These are phyloP conservation scores for Aspergillus fischeri DNA, from an alignment of 2,329 filamentous ascomycete species.

Conservation along the genomic window DNA sequence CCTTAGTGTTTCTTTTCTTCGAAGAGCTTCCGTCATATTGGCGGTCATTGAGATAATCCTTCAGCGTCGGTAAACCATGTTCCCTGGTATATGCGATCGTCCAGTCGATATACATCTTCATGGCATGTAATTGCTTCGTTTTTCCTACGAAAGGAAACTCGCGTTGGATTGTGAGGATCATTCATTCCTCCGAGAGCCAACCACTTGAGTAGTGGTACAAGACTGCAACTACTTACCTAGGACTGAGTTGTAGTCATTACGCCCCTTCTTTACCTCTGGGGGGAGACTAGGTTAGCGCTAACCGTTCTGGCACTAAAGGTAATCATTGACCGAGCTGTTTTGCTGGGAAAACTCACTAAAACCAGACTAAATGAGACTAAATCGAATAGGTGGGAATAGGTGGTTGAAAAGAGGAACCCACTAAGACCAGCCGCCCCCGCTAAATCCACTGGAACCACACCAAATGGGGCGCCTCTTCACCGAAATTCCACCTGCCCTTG, in stretches of 20 bases:
- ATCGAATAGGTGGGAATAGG: background rate
- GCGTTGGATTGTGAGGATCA: constrained; percentile 20
- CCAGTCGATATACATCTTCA: background rate
- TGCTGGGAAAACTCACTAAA: background rate
- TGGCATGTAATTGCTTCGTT: constrained; percentile 6
- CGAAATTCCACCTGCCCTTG: background rate
- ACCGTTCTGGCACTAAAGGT: background rate
- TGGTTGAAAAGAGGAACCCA: background rate
- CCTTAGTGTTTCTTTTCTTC: background rate
- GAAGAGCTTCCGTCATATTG: background rate
- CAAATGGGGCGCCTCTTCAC: background rate
- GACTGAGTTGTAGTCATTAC: background rate
- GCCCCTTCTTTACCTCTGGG: constrained; percentile 6
- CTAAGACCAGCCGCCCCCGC: background rate
- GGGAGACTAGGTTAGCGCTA: background rate
- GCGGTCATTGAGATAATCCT: too few relatives aligned
- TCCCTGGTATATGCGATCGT: background rate
- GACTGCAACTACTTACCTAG: background rate
- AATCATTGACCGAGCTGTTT: background rate
- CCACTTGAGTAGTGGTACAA: constrained; percentile 6
- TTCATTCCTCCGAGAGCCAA: constrained; percentile 11
- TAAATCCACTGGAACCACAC: background rate
- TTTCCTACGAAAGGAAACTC: constrained; percentile 1
- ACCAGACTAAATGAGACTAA: background rate
- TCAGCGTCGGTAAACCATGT: background rate